Evolutionary conservation across 2,329 filamentous ascomycete species (phyloP).

Genomic region (Apiospora sp.): DNA sequence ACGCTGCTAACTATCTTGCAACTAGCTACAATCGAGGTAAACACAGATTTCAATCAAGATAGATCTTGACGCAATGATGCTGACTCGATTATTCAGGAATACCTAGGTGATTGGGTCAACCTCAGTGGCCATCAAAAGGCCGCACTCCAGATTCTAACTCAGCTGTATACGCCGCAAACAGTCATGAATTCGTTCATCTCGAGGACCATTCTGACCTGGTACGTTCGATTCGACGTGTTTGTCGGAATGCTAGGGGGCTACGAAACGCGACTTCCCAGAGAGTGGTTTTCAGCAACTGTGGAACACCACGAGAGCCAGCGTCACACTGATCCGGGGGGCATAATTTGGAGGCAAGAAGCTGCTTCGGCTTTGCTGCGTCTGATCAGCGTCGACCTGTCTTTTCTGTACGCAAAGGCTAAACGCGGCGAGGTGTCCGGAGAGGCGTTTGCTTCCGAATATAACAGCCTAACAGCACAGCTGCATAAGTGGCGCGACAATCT

Average conservation of each 20-base stretch:
- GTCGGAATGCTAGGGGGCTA: constrained; percentile 84
- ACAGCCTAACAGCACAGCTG: constrained; percentile 56
- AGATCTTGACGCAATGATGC: background rate
- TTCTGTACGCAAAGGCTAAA: constrained; percentile 75
- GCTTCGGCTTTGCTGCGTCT: constrained; percentile 72
- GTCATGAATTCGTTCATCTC: constrained; percentile 75
- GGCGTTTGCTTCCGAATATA: constrained; percentile 70
- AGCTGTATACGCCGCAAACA: constrained; percentile 79
- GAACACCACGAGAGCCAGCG: constrained; percentile 69
- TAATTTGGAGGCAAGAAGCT: constrained; percentile 73
- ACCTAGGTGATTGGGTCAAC: constrained; percentile 94
- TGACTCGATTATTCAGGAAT: constrained; percentile 69
- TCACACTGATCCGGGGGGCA: constrained; percentile 64
- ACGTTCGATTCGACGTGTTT: constrained; percentile 86
- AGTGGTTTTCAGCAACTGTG: constrained; percentile 77
- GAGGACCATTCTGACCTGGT: constrained; percentile 85
- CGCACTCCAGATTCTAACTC: constrained; percentile 80
- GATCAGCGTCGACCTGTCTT: constrained; percentile 81
- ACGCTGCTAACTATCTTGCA: constrained; percentile 90
- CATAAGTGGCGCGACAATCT: constrained; percentile 62
- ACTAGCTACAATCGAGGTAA: constrained; percentile 90
- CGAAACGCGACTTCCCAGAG: constrained; percentile 73
- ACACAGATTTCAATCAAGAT: background rate
- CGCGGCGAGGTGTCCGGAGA: constrained; percentile 70
- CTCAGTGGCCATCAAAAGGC: constrained; percentile 92